Evolutionary conservation across 257 asterid species (phyloP).

Genomic region (Verbascum thapsus): DNA sequence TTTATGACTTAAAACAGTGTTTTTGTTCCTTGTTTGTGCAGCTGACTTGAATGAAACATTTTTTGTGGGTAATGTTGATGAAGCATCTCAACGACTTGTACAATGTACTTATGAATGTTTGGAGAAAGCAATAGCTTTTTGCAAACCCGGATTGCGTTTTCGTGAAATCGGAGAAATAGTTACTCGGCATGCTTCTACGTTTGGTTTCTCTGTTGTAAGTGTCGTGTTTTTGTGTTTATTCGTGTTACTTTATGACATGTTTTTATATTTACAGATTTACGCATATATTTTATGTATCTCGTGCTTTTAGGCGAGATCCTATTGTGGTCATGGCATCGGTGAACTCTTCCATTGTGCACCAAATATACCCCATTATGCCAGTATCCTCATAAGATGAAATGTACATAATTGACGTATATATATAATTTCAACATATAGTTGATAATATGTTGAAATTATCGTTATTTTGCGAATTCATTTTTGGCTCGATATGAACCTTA

Average conservation of each 20-base stretch:
- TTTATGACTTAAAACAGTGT: not conserved
- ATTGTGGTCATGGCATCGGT: conserved; percentile 98
- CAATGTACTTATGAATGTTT: conserved; percentile 93
- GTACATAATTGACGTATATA: not conserved
- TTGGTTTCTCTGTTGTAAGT: conserved; percentile 91
- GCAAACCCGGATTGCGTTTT: conserved; percentile 88
- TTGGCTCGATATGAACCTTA: conserved; percentile 41
- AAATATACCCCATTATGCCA: conserved; percentile 92
- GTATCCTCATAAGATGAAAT: conserved; percentile 69
- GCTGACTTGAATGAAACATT: conserved; percentile 95
- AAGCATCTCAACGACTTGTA: conserved; percentile 74
- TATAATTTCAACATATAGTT: not conserved
- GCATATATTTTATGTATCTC: conserved; percentile 10
- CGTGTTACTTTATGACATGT: not conserved
- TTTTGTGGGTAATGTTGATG: conserved; percentile 95
- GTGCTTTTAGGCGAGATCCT: conserved; percentile 67
- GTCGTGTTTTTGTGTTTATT: conserved; percentile 12
- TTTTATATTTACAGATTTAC: not conserved
- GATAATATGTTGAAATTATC: not conserved
- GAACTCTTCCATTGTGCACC: conserved; percentile 99
- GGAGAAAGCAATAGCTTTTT: conserved; percentile 79
- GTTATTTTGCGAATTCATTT: conserved; percentile 21
- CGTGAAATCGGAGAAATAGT: conserved; percentile 95
- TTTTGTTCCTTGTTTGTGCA: conserved; percentile 38
- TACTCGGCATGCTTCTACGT: conserved; percentile 85